Evolutionary conservation across 441 rosid genomes (phyloP), one percentile per base, ranked within the genome.

Genomic region (Macaranga tanarius): DNA sequence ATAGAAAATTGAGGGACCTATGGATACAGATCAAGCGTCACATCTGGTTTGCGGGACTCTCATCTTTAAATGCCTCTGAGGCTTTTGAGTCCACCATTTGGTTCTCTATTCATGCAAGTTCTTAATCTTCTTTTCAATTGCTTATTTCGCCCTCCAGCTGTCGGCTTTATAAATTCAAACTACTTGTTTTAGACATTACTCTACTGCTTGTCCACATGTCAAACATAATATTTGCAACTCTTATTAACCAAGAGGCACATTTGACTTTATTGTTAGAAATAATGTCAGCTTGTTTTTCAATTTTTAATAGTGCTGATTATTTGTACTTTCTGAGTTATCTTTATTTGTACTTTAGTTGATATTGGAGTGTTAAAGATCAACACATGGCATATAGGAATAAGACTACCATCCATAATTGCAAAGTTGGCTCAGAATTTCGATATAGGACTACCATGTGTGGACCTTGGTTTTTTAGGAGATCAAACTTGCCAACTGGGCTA

Each of bases 41-140:
- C 51, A 1, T 23, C 47, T 40, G 66, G 51, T 38, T 42, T 62
- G 66, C 47, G 58, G 28, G 47, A 47, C 28, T 48, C 26, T 57
- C 1, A 50, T 66, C 5, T 59, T 2, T 19, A 17, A 64, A 47
- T 44, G 52, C 3, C 13, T 48, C 10, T 31, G 25, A 20, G 47
- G 67, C 50, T 31, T 54, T 59, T 5, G 13, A 4, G 26, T 50
- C 3, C 38, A 25, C 61, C 20, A 54, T 65, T 59, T 38, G 48
- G 47, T 68, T 7, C 31, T 34, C 26, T 20, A 20, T 67, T 66
- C 76, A 22, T 19, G 73, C 20, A 56, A 54, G 15, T 55, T 40
- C 13, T 54, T n/a, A 8, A 19, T n/a, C 48, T 4, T 52, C 47
- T 22, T 17, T 26, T 44, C 5, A 44, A 25, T 31, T 40, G 20